These are phyloP conservation scores for Eucalyptus viminalis DNA, from an alignment of 345 rosid genomes.

Conservation along the genomic window DNA sequence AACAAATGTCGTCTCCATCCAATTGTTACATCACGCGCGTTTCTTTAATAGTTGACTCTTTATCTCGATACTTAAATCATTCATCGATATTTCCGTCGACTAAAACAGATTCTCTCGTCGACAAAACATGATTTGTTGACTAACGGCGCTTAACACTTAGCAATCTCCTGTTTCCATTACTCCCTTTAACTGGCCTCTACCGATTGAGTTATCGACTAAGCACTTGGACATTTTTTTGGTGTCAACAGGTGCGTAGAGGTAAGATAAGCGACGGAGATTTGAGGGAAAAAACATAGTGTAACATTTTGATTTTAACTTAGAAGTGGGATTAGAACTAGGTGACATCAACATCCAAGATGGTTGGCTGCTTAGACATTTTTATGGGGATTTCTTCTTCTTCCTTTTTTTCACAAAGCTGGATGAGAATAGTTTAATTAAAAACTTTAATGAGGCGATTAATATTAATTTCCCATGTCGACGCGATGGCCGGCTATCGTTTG, in stretches of 20 bases:
- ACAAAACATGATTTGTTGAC: not conserved
- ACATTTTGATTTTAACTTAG: not conserved
- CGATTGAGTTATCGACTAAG: not conserved
- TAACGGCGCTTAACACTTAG: not conserved
- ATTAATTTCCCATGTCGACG: not conserved
- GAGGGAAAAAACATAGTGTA: not conserved
- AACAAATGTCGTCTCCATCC: not conserved
- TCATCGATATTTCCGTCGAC: not conserved
- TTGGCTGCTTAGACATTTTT: not conserved
- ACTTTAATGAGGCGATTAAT: not conserved
- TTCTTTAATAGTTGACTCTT: not conserved
- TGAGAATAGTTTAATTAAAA: not conserved
- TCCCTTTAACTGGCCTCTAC: not conserved
- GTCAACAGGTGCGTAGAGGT: not conserved
- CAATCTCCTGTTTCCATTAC: not conserved
- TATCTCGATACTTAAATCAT: not conserved
- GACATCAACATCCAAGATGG: not conserved
- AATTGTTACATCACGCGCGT: fast-evolving
- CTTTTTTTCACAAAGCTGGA: not conserved
- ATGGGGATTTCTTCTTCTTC: not conserved
- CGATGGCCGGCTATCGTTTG: not conserved
- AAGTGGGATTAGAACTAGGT: not conserved
- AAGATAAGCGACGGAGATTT: not conserved
- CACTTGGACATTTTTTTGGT: not conserved
- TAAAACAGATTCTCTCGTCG: too few species aligned